Evolutionary conservation across 352 stramenopile species (phyloP), one percentile per base, ranked within the genome.

Genomic region (Phytophthora sp.): DNA sequence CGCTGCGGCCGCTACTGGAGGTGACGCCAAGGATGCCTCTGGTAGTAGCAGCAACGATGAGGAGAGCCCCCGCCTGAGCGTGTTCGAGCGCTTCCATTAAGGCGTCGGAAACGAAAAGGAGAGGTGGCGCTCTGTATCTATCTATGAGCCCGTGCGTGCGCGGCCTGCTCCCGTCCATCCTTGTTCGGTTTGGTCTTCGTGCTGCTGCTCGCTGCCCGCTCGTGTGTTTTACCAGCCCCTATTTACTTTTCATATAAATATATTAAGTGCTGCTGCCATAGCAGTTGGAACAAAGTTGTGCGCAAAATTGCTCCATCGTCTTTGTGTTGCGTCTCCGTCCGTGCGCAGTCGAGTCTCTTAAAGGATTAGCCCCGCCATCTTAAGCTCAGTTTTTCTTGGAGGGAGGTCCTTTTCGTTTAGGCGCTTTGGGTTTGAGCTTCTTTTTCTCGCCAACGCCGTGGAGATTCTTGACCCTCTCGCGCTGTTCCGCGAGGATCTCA

Each of bases 231-330:
- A 75, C 72, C 63, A 76, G 70, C 77, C 77, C 82, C 77, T 91
- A 91, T 91, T 91, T 89, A 89, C 80, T 86, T 74, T 84, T 77
- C 78, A 79, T 82, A 89, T 91, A 89, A 89, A 89, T 89, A 91
- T 89, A 76, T 66, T 73, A 73, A 72, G 35, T 67, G 56, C 51
- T 73, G 63, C 56, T 66, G 23, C 26, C 29, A 53, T 55, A 62
- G 68, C 68, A 76, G 63, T 61, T 75, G 55, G 33, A 64, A 64
- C 41, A 26, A 62, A 50, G 46, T n/a, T n/a, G n/a, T 50, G 30
- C 21, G 27, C 23, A 30, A n/a, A n/a, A n/a, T n/a, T n/a, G n/a
- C n/a, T n/a, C n/a, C n/a, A n/a, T n/a, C n/a, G n/a, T n/a, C n/a
- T n/a, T n/a, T n/a, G n/a, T n/a, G n/a, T n/a, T n/a, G n/a, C n/a